phyloP scores from a whole-genome alignment of 345 rosid genomes.

The Aquilaria malaccensis region DNA sequence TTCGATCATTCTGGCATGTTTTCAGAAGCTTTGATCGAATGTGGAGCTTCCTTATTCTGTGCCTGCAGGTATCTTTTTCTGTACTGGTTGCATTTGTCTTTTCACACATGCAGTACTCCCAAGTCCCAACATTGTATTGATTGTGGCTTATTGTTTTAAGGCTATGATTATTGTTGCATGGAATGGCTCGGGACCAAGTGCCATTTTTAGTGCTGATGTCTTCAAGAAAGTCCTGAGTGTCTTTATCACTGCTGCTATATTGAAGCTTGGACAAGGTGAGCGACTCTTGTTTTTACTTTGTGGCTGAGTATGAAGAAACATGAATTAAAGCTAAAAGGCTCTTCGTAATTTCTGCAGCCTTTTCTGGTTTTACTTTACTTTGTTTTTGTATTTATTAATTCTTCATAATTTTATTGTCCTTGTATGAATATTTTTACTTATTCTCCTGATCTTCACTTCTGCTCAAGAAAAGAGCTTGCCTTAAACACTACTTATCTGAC shows the following conservation, averaged over 20 bases:
- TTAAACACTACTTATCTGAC: too few relatives aligned
- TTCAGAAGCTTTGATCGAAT: conserved; percentile 99
- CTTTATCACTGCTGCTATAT: conserved; percentile 92
- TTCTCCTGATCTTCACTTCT: too few relatives aligned
- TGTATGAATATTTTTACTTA: too few relatives aligned
- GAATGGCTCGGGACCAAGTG: conserved; percentile 63
- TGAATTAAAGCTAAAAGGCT: background rate
- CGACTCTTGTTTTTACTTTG: background rate
- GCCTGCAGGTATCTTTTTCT: conserved; percentile 58
- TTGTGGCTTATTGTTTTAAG: conserved; percentile 30
- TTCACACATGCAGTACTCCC: too few relatives aligned
- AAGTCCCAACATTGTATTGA: conserved; percentile 15
- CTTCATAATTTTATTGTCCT: too few relatives aligned
- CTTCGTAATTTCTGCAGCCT: conserved; percentile 1
- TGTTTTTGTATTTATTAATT: too few relatives aligned
- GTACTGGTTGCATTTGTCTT: background rate
- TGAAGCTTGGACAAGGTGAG: conserved; percentile 97
- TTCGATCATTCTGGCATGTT: conserved; percentile 94
- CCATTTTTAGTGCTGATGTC: conserved; percentile 46
- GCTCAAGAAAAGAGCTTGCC: too few relatives aligned
- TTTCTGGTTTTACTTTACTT: too few relatives aligned
- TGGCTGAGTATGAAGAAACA: background rate
- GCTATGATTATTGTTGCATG: conserved; percentile 96
- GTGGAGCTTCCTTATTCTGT: conserved; percentile 95
- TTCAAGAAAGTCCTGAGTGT: conserved; percentile 84